These are phyloP conservation scores for Jatropha curcas DNA, from an alignment of 345 rosid species.

Conservation along the genomic window DNA sequence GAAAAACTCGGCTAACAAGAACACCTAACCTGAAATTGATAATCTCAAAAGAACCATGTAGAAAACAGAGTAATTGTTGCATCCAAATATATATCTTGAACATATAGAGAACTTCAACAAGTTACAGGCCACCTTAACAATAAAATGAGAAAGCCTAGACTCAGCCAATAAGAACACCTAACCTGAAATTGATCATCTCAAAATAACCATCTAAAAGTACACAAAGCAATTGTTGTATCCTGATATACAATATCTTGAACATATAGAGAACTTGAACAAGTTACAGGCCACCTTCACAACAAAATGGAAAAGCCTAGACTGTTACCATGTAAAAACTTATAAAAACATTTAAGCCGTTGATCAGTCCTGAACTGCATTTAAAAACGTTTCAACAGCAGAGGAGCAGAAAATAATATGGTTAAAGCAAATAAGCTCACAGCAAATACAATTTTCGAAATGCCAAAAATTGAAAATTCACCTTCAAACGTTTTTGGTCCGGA, in stretches of 20 bases:
- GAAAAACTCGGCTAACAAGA: neutral
- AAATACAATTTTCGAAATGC: slow-evolving; percentile 5
- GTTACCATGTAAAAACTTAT: neutral
- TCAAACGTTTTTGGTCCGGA: slow-evolving; percentile 84
- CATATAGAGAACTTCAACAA: no score
- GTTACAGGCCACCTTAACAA: neutral
- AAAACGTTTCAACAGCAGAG: slow-evolving; percentile 9
- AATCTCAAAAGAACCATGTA: neutral
- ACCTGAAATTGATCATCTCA: neutral
- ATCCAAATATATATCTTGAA: neutral
- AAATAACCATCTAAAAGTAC: neutral
- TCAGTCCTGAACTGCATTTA: no score
- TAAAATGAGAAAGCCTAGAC: neutral
- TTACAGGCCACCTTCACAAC: neutral
- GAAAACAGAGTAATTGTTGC: neutral
- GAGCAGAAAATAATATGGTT: slow-evolving; percentile 4
- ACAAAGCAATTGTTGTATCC: neutral
- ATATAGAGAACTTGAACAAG: no score
- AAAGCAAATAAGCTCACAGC: neutral
- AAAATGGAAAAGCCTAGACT: neutral
- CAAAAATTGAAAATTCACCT: slow-evolving; percentile 43
- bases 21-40: neutral
- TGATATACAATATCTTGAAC: neutral
- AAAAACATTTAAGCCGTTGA: no score
- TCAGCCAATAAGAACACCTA: neutral